Evolutionary conservation across 2,329 filamentous ascomycete genomes (phyloP), one percentile per base, ranked within the genome.

Genomic region (Penicillium oxalicum): DNA sequence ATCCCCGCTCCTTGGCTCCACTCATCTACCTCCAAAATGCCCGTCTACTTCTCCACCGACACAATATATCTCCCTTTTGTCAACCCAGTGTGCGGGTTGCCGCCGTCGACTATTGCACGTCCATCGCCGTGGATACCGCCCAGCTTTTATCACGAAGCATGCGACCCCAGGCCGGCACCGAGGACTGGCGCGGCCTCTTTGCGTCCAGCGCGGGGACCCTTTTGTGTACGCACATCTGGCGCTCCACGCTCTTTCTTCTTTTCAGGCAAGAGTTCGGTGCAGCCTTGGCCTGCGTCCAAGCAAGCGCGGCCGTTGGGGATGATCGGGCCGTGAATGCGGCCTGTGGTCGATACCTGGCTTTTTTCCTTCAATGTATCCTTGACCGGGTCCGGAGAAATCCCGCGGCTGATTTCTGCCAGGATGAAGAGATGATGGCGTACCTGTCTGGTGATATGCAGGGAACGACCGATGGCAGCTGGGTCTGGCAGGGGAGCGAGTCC

Each of bases 381-480:
- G 78, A 81, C 32, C 79, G 79, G 34, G 58, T 77, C 13, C 75
- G 74, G 9, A 72, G 67, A 25, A 69, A 70, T 12, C 67, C 69
- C 1, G 56, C 65, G 0, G 61, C 60, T 2, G 66, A 66, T 28
- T 62, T 80, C 2, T 79, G 82, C 40, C 75, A 77, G 3, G 91
- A 98, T 61, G 91, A 97, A 64, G 91, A 96, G 65, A 79, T 97
- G 58, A 73, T 97, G 27, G 88, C 84, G 0, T 95, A 95, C 60
- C 82, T 87, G 1, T 91, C 87, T 28, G 87, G 85, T 0, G 93
- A 97, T 69, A 76, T 94, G 61, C 91, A 97, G 69, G 87, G 85
- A 1, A 82, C 79, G n/a, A 76, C 78, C 0, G 85, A 90, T 45
- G 81, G 81, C 33, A 84, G 84, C 9, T 97, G 91, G 91, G 80